Evolutionary conservation across 352 stramenopile species (phyloP).

Genomic region (Thraustotheca clavata): DNA sequence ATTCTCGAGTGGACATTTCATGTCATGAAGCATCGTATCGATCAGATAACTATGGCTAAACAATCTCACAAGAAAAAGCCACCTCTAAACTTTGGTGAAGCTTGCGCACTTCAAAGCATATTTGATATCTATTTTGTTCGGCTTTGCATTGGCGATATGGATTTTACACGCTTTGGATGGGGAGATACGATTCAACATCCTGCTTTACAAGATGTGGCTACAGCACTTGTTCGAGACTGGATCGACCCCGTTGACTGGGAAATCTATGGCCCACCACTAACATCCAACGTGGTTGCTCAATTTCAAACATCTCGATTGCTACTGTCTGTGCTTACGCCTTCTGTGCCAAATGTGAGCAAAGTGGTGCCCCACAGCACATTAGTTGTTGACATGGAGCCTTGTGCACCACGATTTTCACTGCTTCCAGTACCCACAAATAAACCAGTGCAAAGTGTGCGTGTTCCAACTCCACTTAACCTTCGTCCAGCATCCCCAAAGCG

Average conservation of each 20-base stretch:
- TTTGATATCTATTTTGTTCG: constrained; percentile 88
- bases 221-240: constrained; percentile 67
- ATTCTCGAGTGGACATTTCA: background rate
- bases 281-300: constrained; percentile 80
- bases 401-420: constrained; percentile 70
- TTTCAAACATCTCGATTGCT: constrained; percentile 77
- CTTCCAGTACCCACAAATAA: constrained; percentile 29
- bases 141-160: constrained; percentile 69
- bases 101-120: constrained; percentile 74
- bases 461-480: constrained; percentile 30
- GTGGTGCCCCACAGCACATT: constrained; percentile 44
- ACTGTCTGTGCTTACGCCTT: constrained; percentile 81
- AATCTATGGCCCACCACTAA: constrained; percentile 77
- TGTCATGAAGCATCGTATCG: background rate
- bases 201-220: background rate
- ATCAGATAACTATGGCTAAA: background rate
- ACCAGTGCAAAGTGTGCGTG: constrained; percentile 43
- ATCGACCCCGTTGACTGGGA: constrained; percentile 85
- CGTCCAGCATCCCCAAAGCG: background rate
- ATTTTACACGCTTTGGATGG: constrained; percentile 85
- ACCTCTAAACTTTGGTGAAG: constrained; percentile 73
- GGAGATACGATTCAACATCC: constrained; percentile 62
- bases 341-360: constrained; percentile 35
- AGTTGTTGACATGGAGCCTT: constrained; percentile 63
- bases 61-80: background rate